These are phyloP conservation scores for Lanmaoa pseudosensibilis DNA, from an alignment of 768 basidiomycete species.

Conservation along the genomic window DNA sequence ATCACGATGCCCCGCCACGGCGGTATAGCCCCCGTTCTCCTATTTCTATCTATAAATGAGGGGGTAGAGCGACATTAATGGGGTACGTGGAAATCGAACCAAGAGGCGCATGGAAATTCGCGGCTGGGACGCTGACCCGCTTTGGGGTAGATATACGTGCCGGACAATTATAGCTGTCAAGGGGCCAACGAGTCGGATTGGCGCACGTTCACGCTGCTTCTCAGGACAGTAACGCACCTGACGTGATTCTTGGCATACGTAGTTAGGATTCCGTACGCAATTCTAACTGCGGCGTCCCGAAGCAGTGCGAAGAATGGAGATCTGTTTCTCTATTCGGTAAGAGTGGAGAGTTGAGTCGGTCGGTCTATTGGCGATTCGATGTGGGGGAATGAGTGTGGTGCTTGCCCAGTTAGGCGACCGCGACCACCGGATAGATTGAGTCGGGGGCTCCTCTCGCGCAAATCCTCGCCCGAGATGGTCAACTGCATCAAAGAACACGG, in stretches of 20 bases:
- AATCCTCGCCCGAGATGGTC: neutral
- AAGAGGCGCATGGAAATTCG: neutral
- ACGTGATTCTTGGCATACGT: neutral
- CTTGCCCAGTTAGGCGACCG: neutral
- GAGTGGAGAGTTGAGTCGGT: neutral
- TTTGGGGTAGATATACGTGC: neutral
- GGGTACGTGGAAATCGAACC: neutral
- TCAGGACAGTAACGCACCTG: neutral
- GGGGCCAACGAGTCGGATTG: neutral
- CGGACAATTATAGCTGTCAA: neutral
- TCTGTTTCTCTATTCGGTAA: neutral
- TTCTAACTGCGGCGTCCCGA: neutral
- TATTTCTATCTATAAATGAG: conserved; percentile 1
- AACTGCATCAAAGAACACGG: neutral
- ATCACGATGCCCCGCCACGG: neutral
- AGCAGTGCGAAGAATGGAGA: neutral
- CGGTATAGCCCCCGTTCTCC: neutral
- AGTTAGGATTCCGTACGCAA: neutral
- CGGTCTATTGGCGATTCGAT: no score
- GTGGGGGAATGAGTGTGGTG: neutral
- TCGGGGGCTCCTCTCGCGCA: neutral
- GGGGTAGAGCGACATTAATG: neutral
- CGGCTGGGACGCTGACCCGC: neutral
- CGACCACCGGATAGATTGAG: neutral
- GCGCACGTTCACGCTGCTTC: neutral